These are phyloP conservation scores for Penicillium italicum DNA, from an alignment of 2,329 filamentous ascomycete genomes.

Conservation along the genomic window DNA sequence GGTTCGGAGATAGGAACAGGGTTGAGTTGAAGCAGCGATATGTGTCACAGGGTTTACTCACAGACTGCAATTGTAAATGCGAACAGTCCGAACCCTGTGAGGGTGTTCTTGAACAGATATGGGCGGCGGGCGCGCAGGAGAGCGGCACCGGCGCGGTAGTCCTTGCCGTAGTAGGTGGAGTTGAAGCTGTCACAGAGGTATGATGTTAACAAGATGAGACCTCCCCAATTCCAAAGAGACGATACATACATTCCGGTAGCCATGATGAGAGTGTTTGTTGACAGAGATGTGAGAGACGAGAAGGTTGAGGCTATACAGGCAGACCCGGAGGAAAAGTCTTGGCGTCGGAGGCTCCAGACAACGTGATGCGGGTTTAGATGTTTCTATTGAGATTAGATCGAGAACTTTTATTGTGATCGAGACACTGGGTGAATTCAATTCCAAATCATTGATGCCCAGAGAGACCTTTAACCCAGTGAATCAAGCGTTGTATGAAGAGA, in stretches of 20 bases:
- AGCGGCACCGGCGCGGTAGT: constrained; percentile 79
- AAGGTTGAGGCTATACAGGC: constrained; percentile 12
- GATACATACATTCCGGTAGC: constrained; percentile 24
- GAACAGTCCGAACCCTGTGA: constrained; percentile 73
- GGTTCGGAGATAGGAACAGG: background rate
- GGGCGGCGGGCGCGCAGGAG: constrained; percentile 88
- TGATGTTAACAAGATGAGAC: constrained; percentile 2
- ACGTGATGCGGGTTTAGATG: constrained; percentile 2
- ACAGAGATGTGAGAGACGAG: constrained; percentile 1
- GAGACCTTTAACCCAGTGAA: background rate
- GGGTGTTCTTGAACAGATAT: constrained; percentile 83
- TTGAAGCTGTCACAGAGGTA: constrained; percentile 49
- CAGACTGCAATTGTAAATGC: constrained; percentile 80
- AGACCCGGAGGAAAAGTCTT: constrained; percentile 19
- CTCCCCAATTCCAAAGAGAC: background rate
- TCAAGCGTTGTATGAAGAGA: background rate
- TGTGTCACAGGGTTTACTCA: constrained; percentile 50
- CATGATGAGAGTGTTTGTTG: constrained; percentile 15
- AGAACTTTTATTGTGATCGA: background rate
- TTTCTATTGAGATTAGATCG: background rate
- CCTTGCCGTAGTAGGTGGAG: constrained; percentile 87
- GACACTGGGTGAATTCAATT: background rate
- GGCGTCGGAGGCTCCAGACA: constrained; percentile 10
- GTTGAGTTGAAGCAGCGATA: background rate
- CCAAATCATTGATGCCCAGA: background rate